phyloP scores from a whole-genome alignment of 192 early-diverging fungal species.

The Coemansia sp. region DNA sequence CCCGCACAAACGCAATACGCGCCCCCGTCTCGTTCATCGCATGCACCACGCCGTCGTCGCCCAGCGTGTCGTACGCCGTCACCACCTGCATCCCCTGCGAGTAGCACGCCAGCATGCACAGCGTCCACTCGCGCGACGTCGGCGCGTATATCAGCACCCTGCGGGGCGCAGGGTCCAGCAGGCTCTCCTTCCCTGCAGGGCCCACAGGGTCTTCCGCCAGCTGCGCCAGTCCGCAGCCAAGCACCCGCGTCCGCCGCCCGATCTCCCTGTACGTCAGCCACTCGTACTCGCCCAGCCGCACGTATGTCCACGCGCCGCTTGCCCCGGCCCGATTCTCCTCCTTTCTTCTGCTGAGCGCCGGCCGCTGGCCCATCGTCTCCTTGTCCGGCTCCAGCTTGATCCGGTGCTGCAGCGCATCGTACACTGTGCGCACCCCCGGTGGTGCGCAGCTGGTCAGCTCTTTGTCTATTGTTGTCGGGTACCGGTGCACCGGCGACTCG shows the following conservation, averaged over 20 bases:
- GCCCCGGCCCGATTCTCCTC: conserved; percentile 60
- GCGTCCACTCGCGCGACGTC: conserved; percentile 58
- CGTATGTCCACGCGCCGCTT: conserved; percentile 73
- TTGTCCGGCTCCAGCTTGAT: conserved; percentile 58
- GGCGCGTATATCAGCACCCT: conserved; percentile 71
- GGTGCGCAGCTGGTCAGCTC: conserved; percentile 34
- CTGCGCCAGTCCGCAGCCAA: conserved; percentile 74
- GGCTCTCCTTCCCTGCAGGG: background rate
- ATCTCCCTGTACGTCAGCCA: conserved; percentile 83
- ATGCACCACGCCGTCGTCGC: conserved; percentile 78
- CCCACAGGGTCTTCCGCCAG: conserved; percentile 53
- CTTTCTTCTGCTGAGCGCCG: conserved; percentile 53
- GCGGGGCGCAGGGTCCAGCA: conserved; percentile 4
- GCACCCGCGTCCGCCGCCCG: conserved; percentile 49
- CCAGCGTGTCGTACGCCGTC: conserved; percentile 84
- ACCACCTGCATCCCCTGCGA: conserved; percentile 74
- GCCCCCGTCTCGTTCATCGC: conserved; percentile 84
- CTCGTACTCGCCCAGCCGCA: conserved; percentile 74
- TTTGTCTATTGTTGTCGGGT: conserved; percentile 16
- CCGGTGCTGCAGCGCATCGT: conserved; percentile 68
- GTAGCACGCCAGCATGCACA: conserved; percentile 56
- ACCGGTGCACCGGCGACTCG: conserved; percentile 34
- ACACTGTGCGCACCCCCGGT: conserved; percentile 63
- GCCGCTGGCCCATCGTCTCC: conserved; percentile 71
- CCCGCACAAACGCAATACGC: conserved; percentile 60